Evolutionary conservation across 805 yeast genomes (phyloP).

Genomic region (Hanseniaspora jakobsenii): DNA sequence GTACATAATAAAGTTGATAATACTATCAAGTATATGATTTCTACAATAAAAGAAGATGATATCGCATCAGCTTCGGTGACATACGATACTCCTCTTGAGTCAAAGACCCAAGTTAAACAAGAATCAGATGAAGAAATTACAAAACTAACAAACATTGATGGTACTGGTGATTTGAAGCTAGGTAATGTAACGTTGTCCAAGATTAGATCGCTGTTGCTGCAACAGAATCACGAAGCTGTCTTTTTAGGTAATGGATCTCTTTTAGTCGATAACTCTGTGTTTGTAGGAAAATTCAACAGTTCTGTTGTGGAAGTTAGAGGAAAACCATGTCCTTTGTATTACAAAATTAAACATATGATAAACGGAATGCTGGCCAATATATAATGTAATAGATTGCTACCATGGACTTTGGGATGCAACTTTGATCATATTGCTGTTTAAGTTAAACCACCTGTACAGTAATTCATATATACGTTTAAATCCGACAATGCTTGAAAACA

Average conservation of each 20-base stretch:
- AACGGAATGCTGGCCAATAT: constrained; percentile 66
- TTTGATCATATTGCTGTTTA: too few species aligned
- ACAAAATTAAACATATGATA: constrained; percentile 60
- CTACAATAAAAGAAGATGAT: constrained; percentile 25
- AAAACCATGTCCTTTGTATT: constrained; percentile 57
- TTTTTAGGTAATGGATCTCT: constrained; percentile 87
- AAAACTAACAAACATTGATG: background rate
- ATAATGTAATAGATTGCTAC: constrained; percentile 23
- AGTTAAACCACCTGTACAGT: too few species aligned
- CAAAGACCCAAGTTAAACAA: too few species aligned
- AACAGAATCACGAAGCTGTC: constrained; percentile 60
- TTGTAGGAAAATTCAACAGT: constrained; percentile 64
- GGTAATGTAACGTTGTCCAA: constrained; percentile 85
- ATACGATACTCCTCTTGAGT: too few species aligned
- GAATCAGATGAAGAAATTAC: background rate
- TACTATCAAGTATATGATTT: constrained; percentile 19
- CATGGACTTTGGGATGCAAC: too few species aligned
- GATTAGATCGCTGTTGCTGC: constrained; percentile 49
- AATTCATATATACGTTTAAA: too few species aligned
- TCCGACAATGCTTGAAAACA: too few species aligned
- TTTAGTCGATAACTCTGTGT: constrained; percentile 67
- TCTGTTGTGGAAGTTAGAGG: constrained; percentile 86
- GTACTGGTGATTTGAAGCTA: constrained; percentile 29
- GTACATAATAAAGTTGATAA: constrained; percentile 15
- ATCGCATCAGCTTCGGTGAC: too few species aligned